phyloP scores from a whole-genome alignment of 495 filamentous ascomycete species.

The Hypoxylon lienhwacheense region DNA sequence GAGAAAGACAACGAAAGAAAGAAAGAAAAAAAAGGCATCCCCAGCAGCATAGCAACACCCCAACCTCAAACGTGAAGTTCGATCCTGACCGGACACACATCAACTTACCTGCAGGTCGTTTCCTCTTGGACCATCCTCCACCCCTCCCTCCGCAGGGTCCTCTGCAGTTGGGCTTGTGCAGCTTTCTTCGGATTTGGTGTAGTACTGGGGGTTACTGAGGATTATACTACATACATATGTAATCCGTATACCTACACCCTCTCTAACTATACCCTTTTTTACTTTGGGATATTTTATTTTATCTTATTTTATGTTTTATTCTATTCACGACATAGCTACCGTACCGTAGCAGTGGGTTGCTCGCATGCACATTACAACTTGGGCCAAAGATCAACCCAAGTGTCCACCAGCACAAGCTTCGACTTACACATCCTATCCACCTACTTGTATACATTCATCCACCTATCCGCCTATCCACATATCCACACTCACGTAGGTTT shows the following conservation, averaged over 20 bases:
- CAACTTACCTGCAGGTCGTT: conserved; percentile 30
- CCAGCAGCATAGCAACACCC: conserved; percentile 16
- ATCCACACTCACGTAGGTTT: conserved; percentile 21
- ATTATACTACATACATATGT: conserved; percentile 15
- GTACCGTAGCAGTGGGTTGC: conserved; percentile 31
- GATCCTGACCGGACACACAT: conserved; percentile 31
- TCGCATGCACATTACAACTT: conserved; percentile 37
- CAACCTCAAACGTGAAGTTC: conserved; percentile 27
- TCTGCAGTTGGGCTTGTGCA: conserved; percentile 28
- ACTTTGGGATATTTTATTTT: too few species aligned
- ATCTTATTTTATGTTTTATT: too few species aligned
- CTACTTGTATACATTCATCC: too few species aligned
- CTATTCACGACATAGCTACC: too few species aligned
- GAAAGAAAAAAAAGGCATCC: conserved; percentile 8
- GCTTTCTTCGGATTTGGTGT: conserved; percentile 7
- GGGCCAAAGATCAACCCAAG: conserved; percentile 33
- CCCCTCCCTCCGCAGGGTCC: conserved; percentile 28
- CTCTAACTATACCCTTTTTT: conserved; percentile 18
- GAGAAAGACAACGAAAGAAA: too few species aligned
- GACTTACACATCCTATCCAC: too few species aligned
- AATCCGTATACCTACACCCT: background rate
- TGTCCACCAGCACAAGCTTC: conserved; percentile 9
- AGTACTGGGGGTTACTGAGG: conserved; percentile 15
- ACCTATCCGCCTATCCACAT: conserved; percentile 23
- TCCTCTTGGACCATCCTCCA: too few species aligned